Evolutionary conservation across 306 rosid genomes (phyloP), one percentile per base, ranked within the genome.

Genomic region (Gastrolobium bilobum): DNA sequence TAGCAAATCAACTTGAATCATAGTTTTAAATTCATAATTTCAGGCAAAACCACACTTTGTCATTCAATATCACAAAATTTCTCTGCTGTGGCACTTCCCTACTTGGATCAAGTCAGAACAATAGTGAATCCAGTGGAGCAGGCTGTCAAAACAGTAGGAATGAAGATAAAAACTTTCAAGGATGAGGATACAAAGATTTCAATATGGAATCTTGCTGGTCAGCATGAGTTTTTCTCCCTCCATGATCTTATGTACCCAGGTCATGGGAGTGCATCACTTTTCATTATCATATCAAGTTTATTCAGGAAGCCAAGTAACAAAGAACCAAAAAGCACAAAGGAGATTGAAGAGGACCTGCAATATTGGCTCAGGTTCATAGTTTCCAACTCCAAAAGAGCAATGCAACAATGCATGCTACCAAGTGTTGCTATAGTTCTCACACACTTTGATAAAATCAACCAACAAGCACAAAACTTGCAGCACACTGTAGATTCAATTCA

Each of bases 201-300:
- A 48, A 68, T 93, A 66, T 96, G 99, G 99, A 95, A 93, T 65
- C 92, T 95, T 78, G 96, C 96, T 31, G 98, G 98, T 59, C 98
- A 93, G 69, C 99, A 93, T 70, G 97, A 91, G 81, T 88, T 93
- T 80, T 88, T 84, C 84, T 87, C 97, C 63, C 97, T 93, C 75
- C 99, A 93, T 61, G 98, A 95, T 84, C 97, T 93, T 84, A 91
- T 96, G 98, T 96, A 93, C 76, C 99, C 94, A 0, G 99, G 99
- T 29, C 92, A 90, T 56, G 97, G 99, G 4, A 95, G 94, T 75
- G 98, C 98, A 9, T 93, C 99, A 3, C 77, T 89, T 66, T 96
- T 95, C 82, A 53, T 96, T 35, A 83, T 96, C 69, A 81, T 90
- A 78, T 87, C 84, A 33, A 91, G 99, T 84, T 83, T 96, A 72